These are phyloP conservation scores for Lachancea kluyveri DNA, from an alignment of 805 yeast species.

Conservation along the genomic window DNA sequence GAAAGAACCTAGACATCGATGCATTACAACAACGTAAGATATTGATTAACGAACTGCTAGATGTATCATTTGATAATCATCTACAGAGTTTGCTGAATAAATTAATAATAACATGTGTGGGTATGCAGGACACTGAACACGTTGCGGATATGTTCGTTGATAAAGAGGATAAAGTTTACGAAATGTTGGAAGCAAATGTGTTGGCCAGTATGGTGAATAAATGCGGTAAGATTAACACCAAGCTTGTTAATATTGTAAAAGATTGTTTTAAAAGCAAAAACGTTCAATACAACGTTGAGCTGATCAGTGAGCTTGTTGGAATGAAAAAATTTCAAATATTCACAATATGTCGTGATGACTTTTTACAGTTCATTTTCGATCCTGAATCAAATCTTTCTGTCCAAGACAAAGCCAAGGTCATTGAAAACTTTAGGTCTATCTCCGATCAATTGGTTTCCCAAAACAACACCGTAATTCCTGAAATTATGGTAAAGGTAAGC, in stretches of 20 bases:
- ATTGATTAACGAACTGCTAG: background rate
- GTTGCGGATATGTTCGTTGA: background rate
- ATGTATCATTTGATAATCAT: background rate
- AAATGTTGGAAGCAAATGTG: conserved; percentile 5
- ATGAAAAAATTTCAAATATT: conserved; percentile 9
- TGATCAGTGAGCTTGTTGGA: conserved; percentile 7
- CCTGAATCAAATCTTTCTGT: background rate
- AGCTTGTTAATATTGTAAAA: conserved; percentile 7
- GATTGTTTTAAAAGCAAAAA: conserved; percentile 1
- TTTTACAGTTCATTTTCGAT: conserved; percentile 10
- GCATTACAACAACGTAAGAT: background rate
- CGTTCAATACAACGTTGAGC: conserved; percentile 1
- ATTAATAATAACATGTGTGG: background rate
- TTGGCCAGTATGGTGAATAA: conserved; percentile 9
- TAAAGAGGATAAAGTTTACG: background rate
- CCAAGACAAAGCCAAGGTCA: background rate
- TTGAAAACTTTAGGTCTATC: background rate
- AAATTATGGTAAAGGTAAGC: background rate
- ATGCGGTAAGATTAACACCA: conserved; percentile 10
- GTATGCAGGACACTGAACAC: background rate
- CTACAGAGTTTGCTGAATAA: background rate
- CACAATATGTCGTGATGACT: conserved; percentile 7
- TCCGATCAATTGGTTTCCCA: conserved; percentile 1
- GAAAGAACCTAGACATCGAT: conserved; percentile 1
- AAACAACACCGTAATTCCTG: conserved; percentile 2